Conservation (phyloP, 208 protist species). For the Leishmania major region DNA sequence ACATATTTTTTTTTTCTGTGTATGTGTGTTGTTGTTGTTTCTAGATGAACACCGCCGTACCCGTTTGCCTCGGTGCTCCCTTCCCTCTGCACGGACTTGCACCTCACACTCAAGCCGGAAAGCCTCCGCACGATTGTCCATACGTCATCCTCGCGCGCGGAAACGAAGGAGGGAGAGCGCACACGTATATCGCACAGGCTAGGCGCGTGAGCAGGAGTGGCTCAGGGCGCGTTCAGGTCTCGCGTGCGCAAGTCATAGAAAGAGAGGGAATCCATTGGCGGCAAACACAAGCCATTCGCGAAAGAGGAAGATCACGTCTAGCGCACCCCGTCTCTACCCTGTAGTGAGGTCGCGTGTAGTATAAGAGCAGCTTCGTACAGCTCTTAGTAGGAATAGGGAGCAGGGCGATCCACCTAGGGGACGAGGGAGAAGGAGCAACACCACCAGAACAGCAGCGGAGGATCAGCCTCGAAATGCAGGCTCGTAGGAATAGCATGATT, state of each 20-base stretch:
- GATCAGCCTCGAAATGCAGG: slow-evolving; percentile 56
- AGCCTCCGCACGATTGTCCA: too few relatives aligned
- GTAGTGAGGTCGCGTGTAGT: not conserved
- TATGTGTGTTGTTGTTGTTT: not conserved
- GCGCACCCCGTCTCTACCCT: not conserved
- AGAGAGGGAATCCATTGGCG: not conserved
- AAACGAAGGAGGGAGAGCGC: not conserved
- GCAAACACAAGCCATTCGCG: not conserved
- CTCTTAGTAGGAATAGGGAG: not conserved
- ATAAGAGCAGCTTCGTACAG: not conserved
- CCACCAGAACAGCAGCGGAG: not conserved
- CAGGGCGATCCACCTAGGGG: not conserved
- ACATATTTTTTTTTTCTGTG: not conserved
- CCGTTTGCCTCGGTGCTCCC: too few relatives aligned
- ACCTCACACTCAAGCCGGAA: not conserved
- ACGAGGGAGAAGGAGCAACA: not conserved
- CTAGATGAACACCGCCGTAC: not conserved
- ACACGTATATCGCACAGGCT: not conserved
- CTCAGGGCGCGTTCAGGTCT: not conserved
- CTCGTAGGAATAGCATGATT: slow-evolving; percentile 86
- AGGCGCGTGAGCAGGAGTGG: not conserved
- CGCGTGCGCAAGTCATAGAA: too few relatives aligned
- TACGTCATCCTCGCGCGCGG: not conserved
- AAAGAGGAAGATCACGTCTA: too few relatives aligned
- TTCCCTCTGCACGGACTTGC: not conserved